Base-by-base conservation (phyloP, 495 filamentous ascomycete species). In the Polyplosphaeria fusca region DNA sequence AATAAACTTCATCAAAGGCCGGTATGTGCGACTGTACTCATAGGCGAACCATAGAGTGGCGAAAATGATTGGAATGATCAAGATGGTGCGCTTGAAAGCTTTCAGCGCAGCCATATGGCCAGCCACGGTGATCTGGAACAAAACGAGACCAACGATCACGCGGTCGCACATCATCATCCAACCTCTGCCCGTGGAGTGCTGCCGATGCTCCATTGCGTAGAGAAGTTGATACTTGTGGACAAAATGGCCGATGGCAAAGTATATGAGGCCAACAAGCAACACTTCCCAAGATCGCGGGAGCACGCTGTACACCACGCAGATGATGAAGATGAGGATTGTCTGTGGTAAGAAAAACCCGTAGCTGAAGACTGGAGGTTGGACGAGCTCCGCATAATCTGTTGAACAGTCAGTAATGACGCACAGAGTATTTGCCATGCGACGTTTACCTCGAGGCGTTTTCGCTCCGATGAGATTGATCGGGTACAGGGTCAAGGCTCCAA, bases 211-310 rank as follows among this genome's bases (percentile, higher is more conserved):
- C 94, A 99, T 97, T 9, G 94, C 89, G 70, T 97, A 99, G 3
- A 99, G 76, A 4, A 99, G 78, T 71, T 97, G 94, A 67, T 97
- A 97, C 69, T 99, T 99, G 79, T 97, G 95, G 24, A 90, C 91
- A 66, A 92, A 95, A 63, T 88, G 85, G 23, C 94, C 94, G 37
- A 96, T 78, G 13, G 82, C 73, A 65, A 97, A 99, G 70, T 96
- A 99, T 11, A 87, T 71, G 41, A 95, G 73, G 5, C 94, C 94
- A 44, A 93, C 86, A 22, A 87, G 75, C 16, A 95, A 81, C 16
- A 96, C 86, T 41, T 87, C 73, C 76, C 83, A 93, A 0, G 91
- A 92, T 50, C 82, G 79, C 0, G 86, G 88, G 16, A 97, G 83
- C 14, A 95, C 84, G 65, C 87, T 91, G 74, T 99, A 99, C 16